Percentiles rank a stretch among this genome's conserved stretches.
Conservation (phyloP, 352 stramenopile species). For the Pythium rishiriense region DNA sequence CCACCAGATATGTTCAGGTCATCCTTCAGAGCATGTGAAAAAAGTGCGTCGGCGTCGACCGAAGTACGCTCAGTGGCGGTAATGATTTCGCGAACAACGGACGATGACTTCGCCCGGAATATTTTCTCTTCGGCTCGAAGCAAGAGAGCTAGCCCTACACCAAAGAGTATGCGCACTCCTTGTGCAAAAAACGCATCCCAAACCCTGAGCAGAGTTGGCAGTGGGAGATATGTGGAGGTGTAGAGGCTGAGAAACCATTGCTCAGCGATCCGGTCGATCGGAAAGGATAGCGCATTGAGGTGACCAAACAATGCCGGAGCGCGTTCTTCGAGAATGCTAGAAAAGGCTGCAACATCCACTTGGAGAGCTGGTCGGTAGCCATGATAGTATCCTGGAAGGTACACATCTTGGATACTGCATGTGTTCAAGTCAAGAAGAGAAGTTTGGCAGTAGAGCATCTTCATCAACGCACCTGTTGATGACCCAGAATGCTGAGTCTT, state of each 20-base stretch:
- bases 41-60: slow-evolving; percentile 72
- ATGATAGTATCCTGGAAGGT: slow-evolving; percentile 79
- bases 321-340: slow-evolving; percentile 48
- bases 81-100: slow-evolving; percentile 55
- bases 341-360: slow-evolving; percentile 65
- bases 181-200: slow-evolving; percentile 82
- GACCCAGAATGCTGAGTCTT: slow-evolving; percentile 82
- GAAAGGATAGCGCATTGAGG: slow-evolving; percentile 49
- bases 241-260: slow-evolving; percentile 80
- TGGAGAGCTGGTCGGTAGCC: slow-evolving; percentile 71
- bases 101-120: slow-evolving; percentile 54
- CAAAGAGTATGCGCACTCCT: slow-evolving; percentile 69
- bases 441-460: neutral
- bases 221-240: slow-evolving; percentile 58
- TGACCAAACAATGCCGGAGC: slow-evolving; percentile 55
- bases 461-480: slow-evolving; percentile 59
- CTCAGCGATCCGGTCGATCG: slow-evolving; percentile 57
- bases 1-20: slow-evolving; percentile 79
- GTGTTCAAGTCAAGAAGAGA: neutral
- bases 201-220: slow-evolving; percentile 77
- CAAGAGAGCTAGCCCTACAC: slow-evolving; percentile 65
- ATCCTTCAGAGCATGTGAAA: slow-evolving; percentile 76
- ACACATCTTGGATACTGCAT: slow-evolving; percentile 56
- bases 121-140: slow-evolving; percentile 66
- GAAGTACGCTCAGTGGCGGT: slow-evolving; percentile 53